Evolutionary conservation across 805 yeast genomes (phyloP).

Genomic region (Maudiozyma pseudohumilis): DNA sequence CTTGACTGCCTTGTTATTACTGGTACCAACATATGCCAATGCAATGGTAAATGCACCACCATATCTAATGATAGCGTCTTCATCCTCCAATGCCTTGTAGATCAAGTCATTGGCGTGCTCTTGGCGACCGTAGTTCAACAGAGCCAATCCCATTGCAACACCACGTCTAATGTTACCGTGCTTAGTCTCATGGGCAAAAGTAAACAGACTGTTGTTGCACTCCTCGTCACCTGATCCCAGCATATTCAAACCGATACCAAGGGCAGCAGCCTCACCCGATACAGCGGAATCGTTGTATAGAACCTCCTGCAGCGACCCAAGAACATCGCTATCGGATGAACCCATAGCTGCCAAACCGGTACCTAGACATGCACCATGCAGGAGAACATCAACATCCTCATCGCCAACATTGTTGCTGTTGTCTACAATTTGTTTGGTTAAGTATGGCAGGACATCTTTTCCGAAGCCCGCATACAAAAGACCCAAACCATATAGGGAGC

Average conservation of each 20-base stretch:
- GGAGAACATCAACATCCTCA: constrained; percentile 66
- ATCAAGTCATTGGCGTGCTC: constrained; percentile 66
- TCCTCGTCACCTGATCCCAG: constrained; percentile 73
- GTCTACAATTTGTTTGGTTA: constrained; percentile 62
- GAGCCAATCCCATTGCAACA: constrained; percentile 80
- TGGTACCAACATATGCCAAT: constrained; percentile 94
- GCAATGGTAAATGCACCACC: constrained; percentile 95
- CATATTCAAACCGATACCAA: constrained; percentile 93
- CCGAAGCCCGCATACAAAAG: constrained; percentile 95
- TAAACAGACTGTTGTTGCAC: constrained; percentile 69
- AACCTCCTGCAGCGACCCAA: constrained; percentile 74
- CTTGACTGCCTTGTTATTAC: constrained; percentile 78
- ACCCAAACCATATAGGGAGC: constrained; percentile 87
- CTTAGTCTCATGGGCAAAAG: constrained; percentile 89
- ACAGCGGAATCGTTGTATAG: constrained; percentile 84
- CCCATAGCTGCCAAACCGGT: constrained; percentile 97
- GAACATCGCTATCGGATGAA: constrained; percentile 58
- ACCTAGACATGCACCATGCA: constrained; percentile 95
- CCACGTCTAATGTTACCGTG: constrained; percentile 94
- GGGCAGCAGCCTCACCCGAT: constrained; percentile 93
- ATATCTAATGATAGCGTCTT: constrained; percentile 77
- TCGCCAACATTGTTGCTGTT: constrained; percentile 49
- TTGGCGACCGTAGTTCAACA: constrained; percentile 78
- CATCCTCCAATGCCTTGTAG: constrained; percentile 56
- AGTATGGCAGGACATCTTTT: constrained; percentile 68